phyloP scores from a whole-genome alignment of 805 yeast genomes.

The Diddensiella transvaalensis region DNA sequence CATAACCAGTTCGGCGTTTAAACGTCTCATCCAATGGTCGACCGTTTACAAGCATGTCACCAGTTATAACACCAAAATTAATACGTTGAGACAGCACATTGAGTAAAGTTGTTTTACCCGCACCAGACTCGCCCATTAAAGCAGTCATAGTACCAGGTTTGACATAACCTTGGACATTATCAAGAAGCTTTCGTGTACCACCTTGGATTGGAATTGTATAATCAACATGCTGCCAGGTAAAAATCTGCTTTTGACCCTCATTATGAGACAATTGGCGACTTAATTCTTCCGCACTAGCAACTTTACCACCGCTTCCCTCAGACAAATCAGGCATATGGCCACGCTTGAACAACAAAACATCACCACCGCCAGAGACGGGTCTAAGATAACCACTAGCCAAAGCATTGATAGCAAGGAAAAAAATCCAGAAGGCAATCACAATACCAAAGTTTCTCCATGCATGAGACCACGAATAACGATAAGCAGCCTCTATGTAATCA shows the following conservation, averaged over 20 bases:
- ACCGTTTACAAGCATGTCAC: conserved; percentile 71
- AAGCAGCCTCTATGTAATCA: conserved; percentile 47
- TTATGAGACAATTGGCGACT: conserved; percentile 21
- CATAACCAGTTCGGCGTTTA: conserved; percentile 72
- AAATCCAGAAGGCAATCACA: conserved; percentile 48
- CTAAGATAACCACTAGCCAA: conserved; percentile 34
- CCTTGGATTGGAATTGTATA: conserved; percentile 48
- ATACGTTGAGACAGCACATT: conserved; percentile 71
- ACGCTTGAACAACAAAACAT: conserved; percentile 31
- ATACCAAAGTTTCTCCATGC: conserved; percentile 82
- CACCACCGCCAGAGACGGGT: conserved; percentile 33
- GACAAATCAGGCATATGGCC: conserved; percentile 37
- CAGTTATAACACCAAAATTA: conserved; percentile 60
- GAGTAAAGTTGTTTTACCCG: conserved; percentile 76
- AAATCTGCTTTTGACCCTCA: conserved; percentile 44
- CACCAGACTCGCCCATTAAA: conserved; percentile 84
- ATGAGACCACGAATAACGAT: conserved; percentile 51
- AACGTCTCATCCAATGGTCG: conserved; percentile 58
- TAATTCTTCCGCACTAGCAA: conserved; percentile 29
- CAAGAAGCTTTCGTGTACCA: conserved; percentile 39
- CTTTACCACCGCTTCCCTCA: conserved; percentile 31
- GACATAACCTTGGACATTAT: conserved; percentile 64
- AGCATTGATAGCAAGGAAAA: conserved; percentile 32
- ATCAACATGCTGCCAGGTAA: conserved; percentile 60
- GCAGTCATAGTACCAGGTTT: conserved; percentile 81